These are phyloP conservation scores for Dipteronia dyeriana DNA, from an alignment of 345 rosid genomes.

Conservation along the genomic window DNA sequence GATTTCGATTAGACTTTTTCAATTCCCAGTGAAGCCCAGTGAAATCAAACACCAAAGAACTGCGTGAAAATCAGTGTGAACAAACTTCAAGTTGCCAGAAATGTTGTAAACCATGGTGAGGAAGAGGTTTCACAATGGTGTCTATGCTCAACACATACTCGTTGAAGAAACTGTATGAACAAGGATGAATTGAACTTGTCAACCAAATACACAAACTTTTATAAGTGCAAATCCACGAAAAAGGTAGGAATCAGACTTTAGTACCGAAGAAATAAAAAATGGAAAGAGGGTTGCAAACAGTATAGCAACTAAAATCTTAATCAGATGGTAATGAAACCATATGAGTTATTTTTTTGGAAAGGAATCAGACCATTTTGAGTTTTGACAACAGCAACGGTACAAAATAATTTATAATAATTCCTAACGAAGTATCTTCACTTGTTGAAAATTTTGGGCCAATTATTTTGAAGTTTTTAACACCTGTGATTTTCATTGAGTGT, in stretches of 20 bases:
- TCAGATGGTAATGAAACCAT: no score
- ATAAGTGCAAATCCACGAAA: background rate
- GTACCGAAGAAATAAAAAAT: no score
- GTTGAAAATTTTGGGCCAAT: no score
- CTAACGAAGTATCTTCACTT: no score
- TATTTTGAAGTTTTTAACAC: no score
- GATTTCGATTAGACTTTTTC: no score
- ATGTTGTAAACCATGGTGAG: constrained; percentile 78
- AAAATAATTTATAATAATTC: background rate
- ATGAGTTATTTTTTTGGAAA: no score
- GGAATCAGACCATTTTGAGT: no score
- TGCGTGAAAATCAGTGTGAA: constrained; percentile 95
- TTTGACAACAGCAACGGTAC: background rate
- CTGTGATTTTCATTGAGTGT: no score
- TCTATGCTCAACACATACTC: constrained; percentile 90
- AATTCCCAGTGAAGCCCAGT: background rate
- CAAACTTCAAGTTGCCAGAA: constrained; percentile 89
- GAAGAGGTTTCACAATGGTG: constrained; percentile 95
- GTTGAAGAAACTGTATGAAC: constrained; percentile 70
- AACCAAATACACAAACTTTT: background rate
- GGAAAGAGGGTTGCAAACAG: no score
- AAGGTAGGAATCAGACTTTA: no score
- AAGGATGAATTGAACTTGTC: constrained; percentile 4
- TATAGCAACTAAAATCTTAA: no score
- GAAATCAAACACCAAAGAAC: constrained; percentile 71